Evolutionary conservation across 805 yeast genomes (phyloP).

Genomic region (Ogataea paradorogensis): DNA sequence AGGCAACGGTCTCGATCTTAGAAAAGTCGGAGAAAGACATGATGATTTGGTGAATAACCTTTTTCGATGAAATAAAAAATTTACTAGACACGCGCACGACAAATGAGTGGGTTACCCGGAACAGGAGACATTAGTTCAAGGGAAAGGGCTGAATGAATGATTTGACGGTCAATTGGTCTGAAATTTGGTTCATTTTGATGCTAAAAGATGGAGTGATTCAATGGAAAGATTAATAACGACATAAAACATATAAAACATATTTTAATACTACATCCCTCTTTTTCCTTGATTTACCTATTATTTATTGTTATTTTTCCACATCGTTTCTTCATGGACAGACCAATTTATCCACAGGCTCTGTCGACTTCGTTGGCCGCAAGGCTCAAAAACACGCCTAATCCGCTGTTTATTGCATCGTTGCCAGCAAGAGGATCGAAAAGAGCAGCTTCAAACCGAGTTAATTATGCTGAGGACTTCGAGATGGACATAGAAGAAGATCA

Average conservation of each 20-base stretch:
- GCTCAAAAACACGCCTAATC: slow-evolving; percentile 68
- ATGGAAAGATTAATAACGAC: not conserved
- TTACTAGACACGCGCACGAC: slow-evolving; percentile 12
- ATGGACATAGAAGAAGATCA: slow-evolving; percentile 41
- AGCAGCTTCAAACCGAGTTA: slow-evolving; percentile 56
- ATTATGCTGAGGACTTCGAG: slow-evolving; percentile 78
- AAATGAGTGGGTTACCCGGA: slow-evolving; percentile 15
- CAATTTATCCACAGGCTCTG: slow-evolving; percentile 68
- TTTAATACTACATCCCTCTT: not conserved
- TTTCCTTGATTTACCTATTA: not conserved
- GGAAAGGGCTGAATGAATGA: not conserved
- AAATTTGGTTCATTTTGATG: not conserved
- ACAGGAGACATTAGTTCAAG: too few species aligned
- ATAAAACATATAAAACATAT: too few species aligned
- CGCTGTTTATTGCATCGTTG: slow-evolving; percentile 68
- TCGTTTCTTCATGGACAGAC: slow-evolving; percentile 20
- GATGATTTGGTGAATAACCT: slow-evolving; percentile 18
- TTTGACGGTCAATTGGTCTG: not conserved
- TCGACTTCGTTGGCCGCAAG: slow-evolving; percentile 73
- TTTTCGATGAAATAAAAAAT: slow-evolving; percentile 11
- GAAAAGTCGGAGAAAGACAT: slow-evolving; percentile 84
- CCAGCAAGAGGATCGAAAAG: slow-evolving; percentile 78
- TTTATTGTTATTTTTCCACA: slow-evolving; percentile 1
- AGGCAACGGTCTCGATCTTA: slow-evolving; percentile 65
- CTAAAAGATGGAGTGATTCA: not conserved